Evolutionary conservation across 805 yeast species (phyloP).

Genomic region (Hemisphaericaspora nanyangensis): DNA sequence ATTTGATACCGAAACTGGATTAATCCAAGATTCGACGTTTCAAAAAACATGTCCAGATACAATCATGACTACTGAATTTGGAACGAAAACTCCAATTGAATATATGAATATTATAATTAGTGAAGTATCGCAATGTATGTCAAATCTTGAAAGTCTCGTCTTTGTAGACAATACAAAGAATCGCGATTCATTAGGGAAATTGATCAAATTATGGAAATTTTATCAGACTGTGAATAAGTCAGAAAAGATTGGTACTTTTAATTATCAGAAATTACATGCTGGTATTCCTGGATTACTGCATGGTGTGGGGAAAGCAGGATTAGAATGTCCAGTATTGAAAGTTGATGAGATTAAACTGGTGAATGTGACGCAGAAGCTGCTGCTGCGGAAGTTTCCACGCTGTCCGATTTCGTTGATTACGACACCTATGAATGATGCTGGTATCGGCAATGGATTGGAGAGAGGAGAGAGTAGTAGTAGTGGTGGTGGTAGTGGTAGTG

Average conservation of each 20-base stretch:
- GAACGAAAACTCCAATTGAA: constrained; percentile 1
- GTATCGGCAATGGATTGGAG: not conserved
- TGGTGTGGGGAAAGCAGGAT: not conserved
- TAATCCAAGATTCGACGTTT: not conserved
- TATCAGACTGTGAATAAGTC: constrained; percentile 34
- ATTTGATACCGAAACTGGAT: not conserved
- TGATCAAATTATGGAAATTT: constrained; percentile 36
- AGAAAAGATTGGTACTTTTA: constrained; percentile 21
- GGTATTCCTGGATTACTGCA: constrained; percentile 26
- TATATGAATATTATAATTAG: constrained; percentile 1
- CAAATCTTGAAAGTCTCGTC: constrained; percentile 6
- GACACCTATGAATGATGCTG: constrained; percentile 15
- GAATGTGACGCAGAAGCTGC: too few species aligned
- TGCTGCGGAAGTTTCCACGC: constrained; percentile 13
- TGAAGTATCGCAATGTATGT: constrained; percentile 1
- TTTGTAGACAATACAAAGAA: too few species aligned
- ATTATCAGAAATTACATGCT: constrained; percentile 31
- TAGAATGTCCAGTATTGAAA: not conserved
- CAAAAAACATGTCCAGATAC: not conserved
- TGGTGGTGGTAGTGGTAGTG: not conserved
- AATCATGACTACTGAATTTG: constrained; percentile 3
- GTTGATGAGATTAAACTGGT: not conserved
- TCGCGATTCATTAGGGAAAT: constrained; percentile 13
- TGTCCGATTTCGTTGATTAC: constrained; percentile 26
- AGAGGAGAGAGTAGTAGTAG: not conserved